These are phyloP conservation scores for Endocalyx cinctus DNA, from an alignment of 2,329 filamentous ascomycete species.

Conservation along the genomic window DNA sequence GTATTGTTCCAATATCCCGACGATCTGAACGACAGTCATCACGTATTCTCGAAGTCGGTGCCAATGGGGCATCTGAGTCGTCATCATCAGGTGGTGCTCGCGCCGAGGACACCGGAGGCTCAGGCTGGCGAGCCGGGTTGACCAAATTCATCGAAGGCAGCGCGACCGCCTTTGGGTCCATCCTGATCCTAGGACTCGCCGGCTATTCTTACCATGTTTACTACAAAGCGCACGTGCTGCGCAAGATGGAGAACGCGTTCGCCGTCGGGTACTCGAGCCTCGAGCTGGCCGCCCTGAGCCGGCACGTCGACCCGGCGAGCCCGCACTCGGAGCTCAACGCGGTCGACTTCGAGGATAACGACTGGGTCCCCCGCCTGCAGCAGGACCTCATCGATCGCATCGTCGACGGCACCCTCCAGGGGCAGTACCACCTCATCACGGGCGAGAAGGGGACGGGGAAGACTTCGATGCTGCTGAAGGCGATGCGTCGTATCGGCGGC, in stretches of 20 bases:
- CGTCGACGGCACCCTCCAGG: slow-evolving; percentile 64
- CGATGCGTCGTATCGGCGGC: slow-evolving; percentile 85
- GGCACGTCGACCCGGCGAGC: slow-evolving; percentile 15
- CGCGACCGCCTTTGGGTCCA: slow-evolving; percentile 24
- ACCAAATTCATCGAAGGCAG: slow-evolving; percentile 24
- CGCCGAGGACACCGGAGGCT: too few species aligned
- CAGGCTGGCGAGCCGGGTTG: slow-evolving; percentile 5
- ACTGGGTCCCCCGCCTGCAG: slow-evolving; percentile 72
- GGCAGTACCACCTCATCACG: slow-evolving; percentile 85
- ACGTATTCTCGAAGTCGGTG: too few species aligned
- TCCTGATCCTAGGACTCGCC: slow-evolving; percentile 22
- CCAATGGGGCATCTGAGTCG: too few species aligned
- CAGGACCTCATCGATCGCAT: slow-evolving; percentile 76
- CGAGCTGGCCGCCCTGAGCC: slow-evolving; percentile 49
- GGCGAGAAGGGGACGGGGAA: slow-evolving; percentile 96
- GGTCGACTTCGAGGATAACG: slow-evolving; percentile 11
- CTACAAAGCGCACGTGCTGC: slow-evolving; percentile 65
- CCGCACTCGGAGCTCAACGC: slow-evolving; percentile 9
- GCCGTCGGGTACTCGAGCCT: slow-evolving; percentile 62
- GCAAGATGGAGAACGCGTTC: slow-evolving; percentile 71
- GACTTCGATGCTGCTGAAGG: slow-evolving; percentile 88
- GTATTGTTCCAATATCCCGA: too few species aligned
- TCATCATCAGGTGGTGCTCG: too few species aligned
- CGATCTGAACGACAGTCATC: too few species aligned
- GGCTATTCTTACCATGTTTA: slow-evolving; percentile 30